Base-by-base conservation (phyloP, 805 yeast genomes). In the Candida oleophila region DNA sequence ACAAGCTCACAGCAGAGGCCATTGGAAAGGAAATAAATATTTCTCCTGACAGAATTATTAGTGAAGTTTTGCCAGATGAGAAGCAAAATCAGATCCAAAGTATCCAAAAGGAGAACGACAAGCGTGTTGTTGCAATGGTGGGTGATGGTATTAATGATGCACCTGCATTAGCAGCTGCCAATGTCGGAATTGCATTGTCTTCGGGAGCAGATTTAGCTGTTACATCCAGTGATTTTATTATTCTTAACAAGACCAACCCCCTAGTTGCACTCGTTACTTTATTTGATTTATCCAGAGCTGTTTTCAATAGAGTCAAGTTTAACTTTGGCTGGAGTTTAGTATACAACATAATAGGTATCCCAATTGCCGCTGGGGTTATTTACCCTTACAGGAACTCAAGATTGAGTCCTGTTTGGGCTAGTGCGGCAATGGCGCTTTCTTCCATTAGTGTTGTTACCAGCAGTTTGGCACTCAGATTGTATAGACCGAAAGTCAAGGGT, bases 141-240 rank as follows among this genome's bases (percentile, higher is more conserved):
- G 94, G 94, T 8, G 94, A 87, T 56, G 94, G 94, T 18, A 81
- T 87, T 30, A 87, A 87, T 60, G 94, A 87, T 62, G 89, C 94
- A 0, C 92, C 92, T 1, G 89, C 94, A 0, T 66, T 87, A 43
- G 78, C 89, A 3, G 69, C 78, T 1, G 89, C 94, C 0, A 89
- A 85, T 64, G 82, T 87, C 18, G 94, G 94, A 3, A 74, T 87
- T 40, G 90, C 94, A 0, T 69, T 87, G 50, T 86, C 90, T 0
- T 76, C 85, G 0, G 92, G 92, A 0, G 81, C 90, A 1, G 94
- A 87, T 53, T 68, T 87, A 41, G 91, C 94, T 0, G 70, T 86
- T 44, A 80, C 85, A 2, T 81, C 90, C 2, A 83, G 88, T 47
- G 89, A 87, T 60, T 86, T 87, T 55, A 84, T 87, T 16, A 66